Evolutionary conservation across 2,329 filamentous ascomycete species (phyloP).

Genomic region (Fusarium redolens): DNA sequence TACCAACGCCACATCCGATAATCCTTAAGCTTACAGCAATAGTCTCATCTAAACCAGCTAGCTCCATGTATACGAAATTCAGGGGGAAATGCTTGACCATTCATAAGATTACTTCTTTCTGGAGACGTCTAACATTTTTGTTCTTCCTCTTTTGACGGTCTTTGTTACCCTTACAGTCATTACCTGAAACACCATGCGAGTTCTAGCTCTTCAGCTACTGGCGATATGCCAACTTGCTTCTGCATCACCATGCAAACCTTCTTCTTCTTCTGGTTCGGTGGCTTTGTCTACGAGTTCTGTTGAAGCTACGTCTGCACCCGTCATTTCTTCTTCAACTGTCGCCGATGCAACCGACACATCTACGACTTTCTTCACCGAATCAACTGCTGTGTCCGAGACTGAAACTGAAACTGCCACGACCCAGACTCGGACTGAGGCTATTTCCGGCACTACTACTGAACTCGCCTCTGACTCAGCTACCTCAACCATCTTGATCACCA

Average conservation of each 20-base stretch:
- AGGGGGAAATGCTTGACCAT: too few relatives aligned
- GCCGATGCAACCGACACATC: neutral
- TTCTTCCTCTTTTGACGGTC: neutral
- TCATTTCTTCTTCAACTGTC: neutral
- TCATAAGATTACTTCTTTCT: too few relatives aligned
- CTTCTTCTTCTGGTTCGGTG: neutral
- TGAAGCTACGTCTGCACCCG: fast-evolving
- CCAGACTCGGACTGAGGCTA: too few relatives aligned
- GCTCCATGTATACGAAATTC: too few relatives aligned
- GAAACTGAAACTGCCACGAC: neutral
- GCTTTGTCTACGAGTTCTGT: neutral
- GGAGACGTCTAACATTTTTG: too few relatives aligned
- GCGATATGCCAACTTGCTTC: neutral
- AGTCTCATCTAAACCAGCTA: too few relatives aligned
- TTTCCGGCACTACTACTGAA: neutral
- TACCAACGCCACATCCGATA: too few relatives aligned
- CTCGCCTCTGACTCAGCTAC: neutral
- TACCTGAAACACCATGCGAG: neutral
- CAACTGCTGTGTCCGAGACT: fast-evolving
- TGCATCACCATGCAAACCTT: neutral
- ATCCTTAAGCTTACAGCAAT: too few relatives aligned
- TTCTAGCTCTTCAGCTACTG: neutral
- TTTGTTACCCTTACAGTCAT: neutral
- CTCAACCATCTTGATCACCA: neutral
- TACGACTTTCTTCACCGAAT: neutral